Evolutionary conservation across 768 basidiomycete species (phyloP).

Genomic region (Strobilomyces dryophilus): DNA sequence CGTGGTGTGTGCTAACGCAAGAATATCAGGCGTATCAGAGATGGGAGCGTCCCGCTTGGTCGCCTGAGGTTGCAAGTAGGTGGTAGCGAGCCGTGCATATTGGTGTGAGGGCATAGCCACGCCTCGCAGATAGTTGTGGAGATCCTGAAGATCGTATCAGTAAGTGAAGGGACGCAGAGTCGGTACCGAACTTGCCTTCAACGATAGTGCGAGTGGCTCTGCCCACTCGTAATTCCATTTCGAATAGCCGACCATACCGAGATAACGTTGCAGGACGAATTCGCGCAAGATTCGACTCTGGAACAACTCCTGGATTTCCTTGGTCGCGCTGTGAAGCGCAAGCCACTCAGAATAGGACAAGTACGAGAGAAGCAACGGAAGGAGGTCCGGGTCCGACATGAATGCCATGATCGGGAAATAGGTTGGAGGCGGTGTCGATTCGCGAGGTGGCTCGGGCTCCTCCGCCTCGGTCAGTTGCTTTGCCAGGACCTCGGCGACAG

Average conservation of each 20-base stretch:
- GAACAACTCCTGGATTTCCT: slow-evolving; percentile 49
- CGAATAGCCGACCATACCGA: slow-evolving; percentile 68
- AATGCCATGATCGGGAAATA: slow-evolving; percentile 55
- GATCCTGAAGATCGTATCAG: slow-evolving; percentile 47
- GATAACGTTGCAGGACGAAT: slow-evolving; percentile 61
- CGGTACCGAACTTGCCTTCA: slow-evolving; percentile 45
- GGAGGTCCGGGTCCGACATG: slow-evolving; percentile 48
- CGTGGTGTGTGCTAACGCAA: slow-evolving; percentile 53
- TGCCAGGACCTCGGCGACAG: slow-evolving; percentile 30
- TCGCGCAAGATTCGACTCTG: slow-evolving; percentile 53
- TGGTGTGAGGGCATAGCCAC: slow-evolving; percentile 73
- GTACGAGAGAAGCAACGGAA: slow-evolving; percentile 52
- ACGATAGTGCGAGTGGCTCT: slow-evolving; percentile 61
- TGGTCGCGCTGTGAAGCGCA: slow-evolving; percentile 52
- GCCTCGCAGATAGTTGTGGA: slow-evolving; percentile 76
- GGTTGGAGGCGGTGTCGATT: slow-evolving; percentile 23
- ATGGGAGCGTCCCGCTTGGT: slow-evolving; percentile 39
- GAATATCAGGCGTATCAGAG: slow-evolving; percentile 40
- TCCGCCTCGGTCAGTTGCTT: slow-evolving; percentile 20
- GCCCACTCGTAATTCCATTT: slow-evolving; percentile 53
- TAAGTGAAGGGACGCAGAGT: not conserved
- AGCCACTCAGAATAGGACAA: slow-evolving; percentile 75
- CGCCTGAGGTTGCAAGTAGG: slow-evolving; percentile 50
- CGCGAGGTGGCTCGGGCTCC: slow-evolving; percentile 16
- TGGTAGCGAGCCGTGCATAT: slow-evolving; percentile 56